Conservation (phyloP, 1,139 yeast species). For the Pichia sp. region DNA sequence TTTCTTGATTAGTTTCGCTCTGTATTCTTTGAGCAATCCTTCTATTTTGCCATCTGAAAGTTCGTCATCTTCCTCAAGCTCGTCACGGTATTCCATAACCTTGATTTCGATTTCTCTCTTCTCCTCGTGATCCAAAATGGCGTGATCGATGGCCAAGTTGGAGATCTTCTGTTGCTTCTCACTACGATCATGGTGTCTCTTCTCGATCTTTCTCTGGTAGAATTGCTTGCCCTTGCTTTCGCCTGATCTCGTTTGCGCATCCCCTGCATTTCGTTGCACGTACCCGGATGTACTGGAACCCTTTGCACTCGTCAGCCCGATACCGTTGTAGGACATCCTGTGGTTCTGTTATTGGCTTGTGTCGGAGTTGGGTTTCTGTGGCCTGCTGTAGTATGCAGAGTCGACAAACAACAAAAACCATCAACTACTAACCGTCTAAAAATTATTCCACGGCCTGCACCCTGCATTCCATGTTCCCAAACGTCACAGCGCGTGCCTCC, state of each 20-base stretch:
- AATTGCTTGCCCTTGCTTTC: conserved; percentile 35
- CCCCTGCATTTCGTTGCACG: conserved; percentile 51
- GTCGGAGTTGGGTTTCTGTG: too few relatives aligned
- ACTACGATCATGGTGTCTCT: conserved; percentile 24
- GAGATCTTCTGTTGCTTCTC: conserved; percentile 24
- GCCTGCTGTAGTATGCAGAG: too few relatives aligned
- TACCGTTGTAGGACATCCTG: conserved; percentile 63
- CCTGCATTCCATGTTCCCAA: too few relatives aligned
- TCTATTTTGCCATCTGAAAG: conserved; percentile 25
- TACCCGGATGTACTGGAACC: conserved; percentile 78
- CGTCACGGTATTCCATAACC: conserved; percentile 55
- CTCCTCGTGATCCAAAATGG: conserved; percentile 44
- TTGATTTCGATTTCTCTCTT: conserved; percentile 51
- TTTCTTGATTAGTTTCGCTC: conserved; percentile 11
- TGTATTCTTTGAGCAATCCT: conserved; percentile 16
- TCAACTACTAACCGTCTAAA: too few relatives aligned
- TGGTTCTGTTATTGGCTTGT: too few relatives aligned
- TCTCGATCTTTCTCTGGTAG: conserved; percentile 33
- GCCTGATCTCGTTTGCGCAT: conserved; percentile 27
- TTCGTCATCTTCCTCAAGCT: conserved; percentile 47
- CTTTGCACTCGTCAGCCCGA: conserved; percentile 62
- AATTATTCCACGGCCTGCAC: too few relatives aligned
- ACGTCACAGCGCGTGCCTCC: too few relatives aligned
- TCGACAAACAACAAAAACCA: too few relatives aligned
- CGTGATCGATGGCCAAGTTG: conserved; percentile 33